Conservation (phyloP, 208 protist genomes). For the Crithidia acanthocephali region DNA sequence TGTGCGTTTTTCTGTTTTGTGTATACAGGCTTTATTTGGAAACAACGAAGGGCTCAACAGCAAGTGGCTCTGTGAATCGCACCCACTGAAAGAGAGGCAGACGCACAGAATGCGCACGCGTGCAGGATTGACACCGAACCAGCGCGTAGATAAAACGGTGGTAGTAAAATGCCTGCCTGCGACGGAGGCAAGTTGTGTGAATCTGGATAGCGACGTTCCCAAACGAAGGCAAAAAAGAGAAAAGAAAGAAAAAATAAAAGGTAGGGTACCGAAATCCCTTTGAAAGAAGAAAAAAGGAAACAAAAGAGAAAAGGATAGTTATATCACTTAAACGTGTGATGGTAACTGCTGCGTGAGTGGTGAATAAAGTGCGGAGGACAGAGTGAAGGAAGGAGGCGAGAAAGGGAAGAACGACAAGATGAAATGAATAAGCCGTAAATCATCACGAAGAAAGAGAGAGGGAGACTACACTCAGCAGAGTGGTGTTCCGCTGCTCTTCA, state of each 20-base stretch:
- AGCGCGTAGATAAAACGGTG: no score
- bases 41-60: not conserved
- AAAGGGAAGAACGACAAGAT: not conserved
- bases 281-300: not conserved
- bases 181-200: no score
- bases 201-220: no score
- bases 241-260: not conserved
- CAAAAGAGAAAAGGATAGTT: no score
- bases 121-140: not conserved
- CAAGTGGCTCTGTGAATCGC: not conserved
- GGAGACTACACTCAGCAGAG: no score
- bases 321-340: not conserved
- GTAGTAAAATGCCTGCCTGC: no score
- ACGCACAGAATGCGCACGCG: not conserved
- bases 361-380: no score
- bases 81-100: not conserved
- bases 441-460: no score
- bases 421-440: no score
- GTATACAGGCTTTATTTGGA: not conserved
- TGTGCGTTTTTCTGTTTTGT: constrained; percentile 7
- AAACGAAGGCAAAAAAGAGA: not conserved
- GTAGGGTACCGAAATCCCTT: not conserved
- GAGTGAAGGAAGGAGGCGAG: not conserved
- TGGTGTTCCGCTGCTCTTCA: no score
- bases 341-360: not conserved